phyloP scores from a whole-genome alignment of 202 grass and related monocot genomes.

The Setaria italica region DNA sequence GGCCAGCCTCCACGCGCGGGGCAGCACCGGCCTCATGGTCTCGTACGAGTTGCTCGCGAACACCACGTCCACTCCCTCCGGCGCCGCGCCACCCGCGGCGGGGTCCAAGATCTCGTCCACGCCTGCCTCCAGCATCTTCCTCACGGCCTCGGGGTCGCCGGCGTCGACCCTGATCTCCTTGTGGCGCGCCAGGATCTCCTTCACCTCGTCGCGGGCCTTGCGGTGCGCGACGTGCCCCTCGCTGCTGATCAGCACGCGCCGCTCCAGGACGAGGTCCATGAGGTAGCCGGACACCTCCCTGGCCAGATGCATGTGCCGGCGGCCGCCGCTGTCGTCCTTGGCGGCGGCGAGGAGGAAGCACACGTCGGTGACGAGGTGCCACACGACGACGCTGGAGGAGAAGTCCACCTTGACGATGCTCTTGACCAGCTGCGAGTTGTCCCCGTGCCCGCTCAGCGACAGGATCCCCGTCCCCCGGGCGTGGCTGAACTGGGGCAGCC shows the following conservation, averaged over 20 bases:
- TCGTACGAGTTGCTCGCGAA: too few species aligned
- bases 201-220: background rate
- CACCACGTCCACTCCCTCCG: background rate
- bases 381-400: conserved; percentile 31
- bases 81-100: background rate
- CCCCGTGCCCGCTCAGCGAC: background rate
- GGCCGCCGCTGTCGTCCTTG: background rate
- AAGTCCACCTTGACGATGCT: conserved; percentile 35
- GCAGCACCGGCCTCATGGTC: conserved; percentile 26
- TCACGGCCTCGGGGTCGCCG: background rate
- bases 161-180: background rate
- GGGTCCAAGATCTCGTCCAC: background rate
- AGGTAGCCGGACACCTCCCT: conserved; percentile 16
- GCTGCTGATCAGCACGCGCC: conserved; percentile 15
- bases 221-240: conserved; percentile 7
- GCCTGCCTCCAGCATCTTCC: background rate
- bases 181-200: background rate
- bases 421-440: background rate
- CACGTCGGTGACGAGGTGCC: conserved; percentile 41
- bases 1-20: conserved; percentile 19
- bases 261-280: conserved; percentile 20
- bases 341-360: background rate
- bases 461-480: conserved; percentile 19
- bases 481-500: background rate
- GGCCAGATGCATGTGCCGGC: background rate